Evolutionary conservation across 2,329 filamentous ascomycete genomes (phyloP).

Genomic region (Paramyrothecium roridum): DNA sequence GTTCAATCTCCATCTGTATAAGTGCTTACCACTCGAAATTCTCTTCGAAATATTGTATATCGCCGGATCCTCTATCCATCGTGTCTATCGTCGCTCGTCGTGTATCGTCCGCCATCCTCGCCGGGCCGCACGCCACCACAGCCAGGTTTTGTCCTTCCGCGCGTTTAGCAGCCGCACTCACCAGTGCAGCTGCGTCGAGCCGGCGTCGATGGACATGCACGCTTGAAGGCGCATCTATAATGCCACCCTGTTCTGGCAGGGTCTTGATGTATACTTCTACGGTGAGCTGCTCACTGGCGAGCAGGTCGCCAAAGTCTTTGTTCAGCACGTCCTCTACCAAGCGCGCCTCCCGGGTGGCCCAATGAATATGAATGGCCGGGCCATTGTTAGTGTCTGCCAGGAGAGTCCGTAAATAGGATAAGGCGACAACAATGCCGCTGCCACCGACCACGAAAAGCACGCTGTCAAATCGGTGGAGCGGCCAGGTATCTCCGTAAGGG

Average conservation of each 20-base stretch:
- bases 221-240: constrained; percentile 9
- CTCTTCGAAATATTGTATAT: constrained; percentile 40
- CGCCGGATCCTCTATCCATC: constrained; percentile 18
- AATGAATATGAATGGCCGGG: constrained; percentile 31
- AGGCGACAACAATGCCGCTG: constrained; percentile 39
- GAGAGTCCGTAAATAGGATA: constrained; percentile 33
- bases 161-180: constrained; percentile 20
- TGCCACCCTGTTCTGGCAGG: constrained; percentile 5
- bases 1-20: background rate
- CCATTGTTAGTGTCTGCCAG: constrained; percentile 8
- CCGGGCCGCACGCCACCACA: constrained; percentile 42
- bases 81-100: constrained; percentile 29
- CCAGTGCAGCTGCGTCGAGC: constrained; percentile 27
- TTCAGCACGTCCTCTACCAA: constrained; percentile 31
- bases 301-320: constrained; percentile 24
- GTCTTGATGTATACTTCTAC: constrained; percentile 34
- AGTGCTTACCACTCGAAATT: constrained; percentile 36
- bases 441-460: constrained; percentile 42
- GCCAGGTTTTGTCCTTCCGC: constrained; percentile 26
- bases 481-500: constrained; percentile 38
- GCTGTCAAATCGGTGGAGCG: constrained; percentile 32
- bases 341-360: constrained; percentile 38
- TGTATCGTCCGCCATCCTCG: constrained; percentile 40
- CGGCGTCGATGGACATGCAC: constrained; percentile 20
- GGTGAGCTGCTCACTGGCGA: constrained; percentile 23